Evolutionary conservation across 805 yeast genomes (phyloP).

Genomic region (Kregervanrija pseudodelftensis): DNA sequence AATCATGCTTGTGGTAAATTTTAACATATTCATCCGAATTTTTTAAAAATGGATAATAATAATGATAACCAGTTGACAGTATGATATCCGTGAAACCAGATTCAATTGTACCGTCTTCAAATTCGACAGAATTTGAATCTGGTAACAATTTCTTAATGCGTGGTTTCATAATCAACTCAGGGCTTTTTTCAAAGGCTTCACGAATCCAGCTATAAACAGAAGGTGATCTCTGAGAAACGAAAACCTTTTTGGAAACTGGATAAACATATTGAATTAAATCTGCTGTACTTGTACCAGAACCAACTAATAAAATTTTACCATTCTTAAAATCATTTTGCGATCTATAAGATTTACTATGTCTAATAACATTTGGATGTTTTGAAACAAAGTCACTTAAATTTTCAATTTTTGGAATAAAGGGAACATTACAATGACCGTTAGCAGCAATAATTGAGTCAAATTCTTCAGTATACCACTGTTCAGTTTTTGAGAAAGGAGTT

Average conservation of each 20-base stretch:
- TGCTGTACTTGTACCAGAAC: conserved; percentile 35
- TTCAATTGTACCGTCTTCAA: conserved; percentile 28
- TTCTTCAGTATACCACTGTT: conserved; percentile 36
- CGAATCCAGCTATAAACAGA: conserved; percentile 17
- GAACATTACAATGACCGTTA: conserved; percentile 51
- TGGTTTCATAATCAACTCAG: conserved; percentile 14
- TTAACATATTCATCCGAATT: conserved; percentile 7
- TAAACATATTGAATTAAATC: conserved; percentile 35
- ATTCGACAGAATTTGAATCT: conserved; percentile 15
- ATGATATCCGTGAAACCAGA: conserved; percentile 32
- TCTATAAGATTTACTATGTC: conserved; percentile 52
- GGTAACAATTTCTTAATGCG: conserved; percentile 12
- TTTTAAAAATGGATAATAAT: conserved; percentile 34
- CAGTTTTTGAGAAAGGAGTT: conserved; percentile 7
- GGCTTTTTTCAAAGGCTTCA: conserved; percentile 9
- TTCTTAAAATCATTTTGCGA: conserved; percentile 33
- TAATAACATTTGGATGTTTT: conserved; percentile 35
- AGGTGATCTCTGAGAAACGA: conserved; percentile 15
- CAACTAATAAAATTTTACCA: conserved; percentile 36
- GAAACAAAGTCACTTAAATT: conserved; percentile 17
- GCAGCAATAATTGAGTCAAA: conserved; percentile 61
- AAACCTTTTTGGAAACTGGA: conserved; percentile 14
- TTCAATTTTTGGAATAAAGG: conserved; percentile 45
- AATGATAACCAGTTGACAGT: conserved; percentile 47
- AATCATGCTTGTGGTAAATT: conserved; percentile 2